phyloP scores from a whole-genome alignment of 2,329 filamentous ascomycete species.

The Pseudogymnoascus pannorum region DNA sequence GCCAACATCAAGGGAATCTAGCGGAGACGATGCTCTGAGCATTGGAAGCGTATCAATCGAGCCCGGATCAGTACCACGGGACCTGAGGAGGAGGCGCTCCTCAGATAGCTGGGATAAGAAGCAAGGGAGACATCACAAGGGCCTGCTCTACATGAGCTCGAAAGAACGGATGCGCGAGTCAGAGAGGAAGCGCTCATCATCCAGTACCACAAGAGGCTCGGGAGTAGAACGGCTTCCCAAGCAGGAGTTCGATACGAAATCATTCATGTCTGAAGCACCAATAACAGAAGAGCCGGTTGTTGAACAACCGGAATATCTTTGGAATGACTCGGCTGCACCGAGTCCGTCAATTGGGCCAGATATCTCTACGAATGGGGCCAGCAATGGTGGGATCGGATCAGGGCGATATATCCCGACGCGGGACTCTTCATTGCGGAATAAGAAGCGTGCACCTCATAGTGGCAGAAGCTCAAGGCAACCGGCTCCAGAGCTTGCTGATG shows the following conservation, averaged over 20 bases:
- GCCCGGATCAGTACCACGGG: constrained; percentile 40
- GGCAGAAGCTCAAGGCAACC: constrained; percentile 32
- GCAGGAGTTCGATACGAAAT: constrained; percentile 23
- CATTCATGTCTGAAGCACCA: constrained; percentile 29
- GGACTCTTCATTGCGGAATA: constrained; percentile 61
- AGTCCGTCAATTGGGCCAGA: constrained; percentile 10
- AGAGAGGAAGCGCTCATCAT: constrained; percentile 50
- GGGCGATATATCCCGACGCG: constrained; percentile 52
- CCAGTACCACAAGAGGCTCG: constrained; percentile 35
- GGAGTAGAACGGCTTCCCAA: constrained; percentile 21
- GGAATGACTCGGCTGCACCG: constrained; percentile 14
- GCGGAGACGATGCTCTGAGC: constrained; percentile 49
- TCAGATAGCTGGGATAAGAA: constrained; percentile 58
- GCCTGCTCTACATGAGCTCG: constrained; percentile 67
- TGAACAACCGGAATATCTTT: constrained; percentile 14
- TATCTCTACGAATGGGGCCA: constrained; percentile 15
- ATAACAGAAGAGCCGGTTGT: constrained; percentile 43
- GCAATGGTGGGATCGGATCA: constrained; percentile 27
- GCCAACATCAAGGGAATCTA: constrained; percentile 52
- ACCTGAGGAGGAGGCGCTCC: constrained; percentile 47
- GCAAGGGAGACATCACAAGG: constrained; percentile 44
- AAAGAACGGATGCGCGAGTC: constrained; percentile 57
- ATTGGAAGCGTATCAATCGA: constrained; percentile 60
- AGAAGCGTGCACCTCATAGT: constrained; percentile 43
- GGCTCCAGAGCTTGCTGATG: constrained; percentile 24